Evolutionary conservation across 108 stramenopile species (phyloP), one percentile per base, ranked within the genome.

Genomic region (Epithemia pelagica): DNA sequence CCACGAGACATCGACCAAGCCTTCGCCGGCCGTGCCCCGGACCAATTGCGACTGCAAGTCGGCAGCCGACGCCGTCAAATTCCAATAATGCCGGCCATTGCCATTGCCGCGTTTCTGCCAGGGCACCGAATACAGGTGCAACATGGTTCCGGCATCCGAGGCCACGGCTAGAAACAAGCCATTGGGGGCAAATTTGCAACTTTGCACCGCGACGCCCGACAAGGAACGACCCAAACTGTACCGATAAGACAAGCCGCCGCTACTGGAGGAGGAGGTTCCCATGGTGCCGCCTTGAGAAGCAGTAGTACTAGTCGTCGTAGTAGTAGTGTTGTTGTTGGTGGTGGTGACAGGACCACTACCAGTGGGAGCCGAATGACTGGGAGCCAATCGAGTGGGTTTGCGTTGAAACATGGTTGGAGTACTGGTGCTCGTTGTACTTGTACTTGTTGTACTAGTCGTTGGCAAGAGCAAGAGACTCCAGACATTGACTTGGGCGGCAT

Each of bases 111-210:
- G 76, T 37, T 77, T 73, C 37, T 61, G 28, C n/a, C 67, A 65
- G 30, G 88, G 92, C 21, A 93, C 81, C 0, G 78, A 78, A 77
- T 78, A 90, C 19, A 90, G 61, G 37, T 46, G 37, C 0, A 90
- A 72, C 32, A 89, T 78, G 8, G 76, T 71, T 1, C 96, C 96
- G 7, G 88, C 76, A 61, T 96, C 95, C 46, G 92, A 83, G 18
- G 90, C 94, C 31, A 92, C 86, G 29, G 91, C 94, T 59, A 97
- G 72, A 72, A 87, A 83, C 32, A 75, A 66, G 5, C 92, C 92
- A 66, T 95, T 78, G 27, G 96, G 96, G 46, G 80, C 82, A 67
- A 94, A 94, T 31, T 70, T 71, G 0, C 87, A 78, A n/a, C 37
- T 10, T 5, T 5, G 15, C 5, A 75, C 58, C 54, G 89, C 87